These are phyloP conservation scores for Apiospora rasikravindrae DNA, from an alignment of 2,329 filamentous ascomycete genomes.

Conservation along the genomic window DNA sequence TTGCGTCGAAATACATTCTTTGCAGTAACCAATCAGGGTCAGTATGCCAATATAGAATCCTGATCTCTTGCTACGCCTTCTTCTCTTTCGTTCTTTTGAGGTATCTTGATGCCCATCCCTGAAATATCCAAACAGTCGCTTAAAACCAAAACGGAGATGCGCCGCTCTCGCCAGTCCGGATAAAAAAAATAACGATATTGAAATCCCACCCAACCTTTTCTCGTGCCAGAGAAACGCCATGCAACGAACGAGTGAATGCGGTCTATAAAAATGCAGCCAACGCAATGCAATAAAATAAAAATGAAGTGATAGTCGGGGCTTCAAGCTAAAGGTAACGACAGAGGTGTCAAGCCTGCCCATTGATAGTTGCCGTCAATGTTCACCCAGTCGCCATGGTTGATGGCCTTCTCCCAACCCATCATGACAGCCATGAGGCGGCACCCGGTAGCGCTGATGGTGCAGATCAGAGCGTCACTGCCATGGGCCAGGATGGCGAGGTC, in stretches of 20 bases:
- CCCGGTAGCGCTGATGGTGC: constrained; percentile 73
- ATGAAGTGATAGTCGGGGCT: neutral
- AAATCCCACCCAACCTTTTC: neutral
- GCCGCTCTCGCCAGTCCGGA: neutral
- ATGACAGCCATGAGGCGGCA: constrained; percentile 82
- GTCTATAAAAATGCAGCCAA: neutral
- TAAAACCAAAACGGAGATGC: neutral
- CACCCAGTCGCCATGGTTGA: constrained; percentile 67
- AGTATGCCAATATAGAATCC: neutral
- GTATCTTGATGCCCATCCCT: neutral
- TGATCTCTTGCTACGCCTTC: neutral
- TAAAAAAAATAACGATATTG: neutral
- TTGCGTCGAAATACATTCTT: neutral
- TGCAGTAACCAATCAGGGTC: neutral
- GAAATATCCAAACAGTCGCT: neutral
- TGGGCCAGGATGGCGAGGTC: constrained; percentile 76
- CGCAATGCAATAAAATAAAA: neutral
- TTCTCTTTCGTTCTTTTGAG: neutral
- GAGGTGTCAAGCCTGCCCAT: constrained; percentile 53
- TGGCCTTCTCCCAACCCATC: constrained; percentile 80
- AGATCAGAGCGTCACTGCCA: constrained; percentile 74
- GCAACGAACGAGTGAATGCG: constrained; percentile 6
- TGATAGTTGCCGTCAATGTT: constrained; percentile 78
- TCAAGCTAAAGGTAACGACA: neutral
- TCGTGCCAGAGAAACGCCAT: constrained; percentile 12